Evolutionary conservation across 345 rosid genomes (phyloP).

Genomic region (Eucalyptus guilfoylei): DNA sequence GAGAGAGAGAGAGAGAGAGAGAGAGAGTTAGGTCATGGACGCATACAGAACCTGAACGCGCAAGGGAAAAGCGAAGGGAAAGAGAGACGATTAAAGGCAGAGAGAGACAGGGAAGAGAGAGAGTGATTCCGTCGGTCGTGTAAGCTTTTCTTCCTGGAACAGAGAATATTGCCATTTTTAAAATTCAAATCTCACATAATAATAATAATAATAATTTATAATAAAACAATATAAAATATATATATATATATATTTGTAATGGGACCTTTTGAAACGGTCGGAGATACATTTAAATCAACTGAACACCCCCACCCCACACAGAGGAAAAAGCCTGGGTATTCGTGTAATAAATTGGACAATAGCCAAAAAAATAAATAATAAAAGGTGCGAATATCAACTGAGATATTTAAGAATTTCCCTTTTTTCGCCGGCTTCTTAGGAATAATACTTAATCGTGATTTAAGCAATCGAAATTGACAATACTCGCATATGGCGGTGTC

Average conservation of each 20-base stretch:
- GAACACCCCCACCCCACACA: not conserved
- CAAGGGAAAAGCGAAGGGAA: not conserved
- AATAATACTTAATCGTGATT: not conserved
- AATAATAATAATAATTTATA: not conserved
- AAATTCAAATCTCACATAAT: not conserved
- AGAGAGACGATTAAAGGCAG: not conserved
- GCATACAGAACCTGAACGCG: not conserved
- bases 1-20: not conserved
- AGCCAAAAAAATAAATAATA: too few species aligned
- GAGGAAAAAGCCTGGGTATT: not conserved
- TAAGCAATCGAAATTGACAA: not conserved
- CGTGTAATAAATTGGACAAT: not conserved
- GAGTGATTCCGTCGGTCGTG: not conserved
- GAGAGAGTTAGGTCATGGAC: not conserved
- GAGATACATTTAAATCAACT: not conserved
- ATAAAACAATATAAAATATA: fast-evolving
- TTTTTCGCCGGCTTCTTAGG: not conserved
- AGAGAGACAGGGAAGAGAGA: not conserved
- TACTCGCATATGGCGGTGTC: not conserved
- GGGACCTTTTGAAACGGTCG: not conserved
- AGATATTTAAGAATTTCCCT: not conserved
- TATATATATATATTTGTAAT: not conserved
- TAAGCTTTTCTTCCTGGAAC: not conserved
- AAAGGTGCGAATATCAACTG: too few species aligned
- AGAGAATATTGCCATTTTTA: not conserved